These are phyloP conservation scores for Verticillium isaacii DNA, from an alignment of 2,329 filamentous ascomycete genomes.

Conservation along the genomic window DNA sequence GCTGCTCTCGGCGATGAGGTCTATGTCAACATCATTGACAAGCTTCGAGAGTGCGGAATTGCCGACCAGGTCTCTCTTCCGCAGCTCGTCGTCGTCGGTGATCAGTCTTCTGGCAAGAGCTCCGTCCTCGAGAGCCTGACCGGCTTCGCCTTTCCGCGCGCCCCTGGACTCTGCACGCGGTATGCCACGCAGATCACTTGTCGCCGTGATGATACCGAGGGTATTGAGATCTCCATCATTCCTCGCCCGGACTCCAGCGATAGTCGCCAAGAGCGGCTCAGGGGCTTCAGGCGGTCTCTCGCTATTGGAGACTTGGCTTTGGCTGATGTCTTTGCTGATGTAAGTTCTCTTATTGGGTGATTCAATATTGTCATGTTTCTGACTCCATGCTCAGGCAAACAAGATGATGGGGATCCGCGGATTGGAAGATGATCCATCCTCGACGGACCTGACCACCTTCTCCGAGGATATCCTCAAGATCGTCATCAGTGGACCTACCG, in stretches of 20 bases:
- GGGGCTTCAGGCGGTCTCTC: constrained; percentile 21
- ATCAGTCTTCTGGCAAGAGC: constrained; percentile 82
- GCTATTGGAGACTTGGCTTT: constrained; percentile 24
- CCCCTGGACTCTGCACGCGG: constrained; percentile 39
- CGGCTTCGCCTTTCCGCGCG: constrained; percentile 41
- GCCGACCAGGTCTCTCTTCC: constrained; percentile 27
- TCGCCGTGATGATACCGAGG: constrained; percentile 27
- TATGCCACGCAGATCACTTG: constrained; percentile 44
- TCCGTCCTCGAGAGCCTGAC: constrained; percentile 69
- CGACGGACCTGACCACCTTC: constrained; percentile 25
- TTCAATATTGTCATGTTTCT: neutral
- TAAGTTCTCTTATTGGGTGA: constrained; percentile 10
- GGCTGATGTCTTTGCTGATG: constrained; percentile 32
- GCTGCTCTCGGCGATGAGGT: constrained; percentile 1
- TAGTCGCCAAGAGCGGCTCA: constrained; percentile 9
- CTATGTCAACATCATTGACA: constrained; percentile 25
- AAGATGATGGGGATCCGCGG: constrained; percentile 37
- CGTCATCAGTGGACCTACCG: constrained; percentile 38
- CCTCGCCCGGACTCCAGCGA: constrained; percentile 17
- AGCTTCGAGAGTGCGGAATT: constrained; percentile 33
- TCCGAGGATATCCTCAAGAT: constrained; percentile 41
- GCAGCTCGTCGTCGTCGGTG: constrained; percentile 78
- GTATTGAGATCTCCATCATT: constrained; percentile 38
- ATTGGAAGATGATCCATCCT: neutral
- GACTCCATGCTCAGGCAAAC: constrained; percentile 27